phyloP scores from a whole-genome alignment of 192 early-diverging fungal genomes.

The Coemansia reversa region DNA sequence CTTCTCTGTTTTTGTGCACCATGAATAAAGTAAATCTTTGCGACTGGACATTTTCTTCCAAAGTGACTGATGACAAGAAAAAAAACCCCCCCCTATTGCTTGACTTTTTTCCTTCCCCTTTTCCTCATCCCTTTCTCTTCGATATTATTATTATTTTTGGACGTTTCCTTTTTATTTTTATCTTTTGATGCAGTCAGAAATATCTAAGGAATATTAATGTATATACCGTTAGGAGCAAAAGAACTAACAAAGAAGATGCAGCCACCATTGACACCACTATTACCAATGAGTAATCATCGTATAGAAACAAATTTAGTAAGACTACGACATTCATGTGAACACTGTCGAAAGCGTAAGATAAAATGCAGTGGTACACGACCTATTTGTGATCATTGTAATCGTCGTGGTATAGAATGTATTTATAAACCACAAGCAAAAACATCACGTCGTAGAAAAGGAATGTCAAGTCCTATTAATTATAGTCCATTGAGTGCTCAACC shows the following conservation, averaged over 20 bases:
- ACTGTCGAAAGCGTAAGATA: constrained; percentile 52
- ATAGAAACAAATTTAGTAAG: constrained; percentile 23
- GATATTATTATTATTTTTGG: constrained; percentile 1
- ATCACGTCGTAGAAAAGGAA: constrained; percentile 23
- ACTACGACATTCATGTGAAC: constrained; percentile 51
- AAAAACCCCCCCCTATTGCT: too few species aligned
- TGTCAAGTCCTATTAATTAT: background rate
- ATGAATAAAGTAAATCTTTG: background rate
- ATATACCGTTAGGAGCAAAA: background rate
- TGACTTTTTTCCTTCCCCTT: background rate
- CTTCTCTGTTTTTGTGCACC: background rate
- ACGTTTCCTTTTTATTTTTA: background rate
- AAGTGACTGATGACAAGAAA: too few species aligned
- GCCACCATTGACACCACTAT: constrained; percentile 5
- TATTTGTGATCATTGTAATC: constrained; percentile 45
- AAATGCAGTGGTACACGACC: constrained; percentile 54
- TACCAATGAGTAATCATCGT: constrained; percentile 7
- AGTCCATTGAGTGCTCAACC: constrained; percentile 10
- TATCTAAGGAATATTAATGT: background rate
- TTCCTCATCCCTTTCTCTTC: constrained; percentile 7
- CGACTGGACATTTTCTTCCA: too few species aligned
- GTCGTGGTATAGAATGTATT: constrained; percentile 37
- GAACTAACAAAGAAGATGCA: constrained; percentile 1
- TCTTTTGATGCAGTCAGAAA: background rate
- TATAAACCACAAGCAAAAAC: constrained; percentile 47